These are phyloP conservation scores for Leptographium lundbergii DNA, from an alignment of 2,329 filamentous ascomycete species.

Conservation along the genomic window DNA sequence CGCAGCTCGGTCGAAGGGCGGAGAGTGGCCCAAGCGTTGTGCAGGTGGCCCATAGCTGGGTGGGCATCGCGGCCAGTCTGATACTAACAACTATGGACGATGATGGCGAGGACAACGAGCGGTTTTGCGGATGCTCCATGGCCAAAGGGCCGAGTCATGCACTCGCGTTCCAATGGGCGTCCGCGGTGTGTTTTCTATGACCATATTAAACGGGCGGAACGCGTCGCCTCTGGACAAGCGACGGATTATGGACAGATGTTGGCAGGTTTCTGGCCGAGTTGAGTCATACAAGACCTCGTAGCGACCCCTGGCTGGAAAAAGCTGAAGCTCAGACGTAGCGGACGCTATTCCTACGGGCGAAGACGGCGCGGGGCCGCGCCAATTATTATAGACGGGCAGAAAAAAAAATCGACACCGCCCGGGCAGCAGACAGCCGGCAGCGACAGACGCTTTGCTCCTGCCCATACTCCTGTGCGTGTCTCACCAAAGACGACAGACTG, in stretches of 20 bases:
- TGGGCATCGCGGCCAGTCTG: neutral
- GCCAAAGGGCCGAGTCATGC: too few relatives aligned
- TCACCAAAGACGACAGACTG: neutral
- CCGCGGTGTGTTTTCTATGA: too few relatives aligned
- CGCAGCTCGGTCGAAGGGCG: neutral
- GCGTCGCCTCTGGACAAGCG: too few relatives aligned
- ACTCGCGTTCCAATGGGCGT: too few relatives aligned
- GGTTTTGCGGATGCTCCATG: too few relatives aligned
- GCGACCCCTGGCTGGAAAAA: neutral
- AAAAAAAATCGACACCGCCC: neutral
- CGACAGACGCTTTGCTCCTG: neutral
- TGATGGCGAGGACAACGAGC: too few relatives aligned
- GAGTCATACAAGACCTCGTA: neutral
- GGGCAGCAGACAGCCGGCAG: neutral
- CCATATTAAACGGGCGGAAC: too few relatives aligned
- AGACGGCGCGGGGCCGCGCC: conserved; percentile 1
- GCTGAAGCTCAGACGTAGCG: neutral
- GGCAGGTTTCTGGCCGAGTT: neutral
- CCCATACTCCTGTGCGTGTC: neutral
- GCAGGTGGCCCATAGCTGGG: neutral
- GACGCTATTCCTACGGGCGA: conserved; percentile 1
- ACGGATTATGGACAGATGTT: too few relatives aligned
- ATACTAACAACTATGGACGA: too few relatives aligned
- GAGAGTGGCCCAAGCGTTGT: neutral
- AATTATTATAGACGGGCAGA: neutral